phyloP scores from a whole-genome alignment of 257 asterid species.

The Echites panduratus region DNA sequence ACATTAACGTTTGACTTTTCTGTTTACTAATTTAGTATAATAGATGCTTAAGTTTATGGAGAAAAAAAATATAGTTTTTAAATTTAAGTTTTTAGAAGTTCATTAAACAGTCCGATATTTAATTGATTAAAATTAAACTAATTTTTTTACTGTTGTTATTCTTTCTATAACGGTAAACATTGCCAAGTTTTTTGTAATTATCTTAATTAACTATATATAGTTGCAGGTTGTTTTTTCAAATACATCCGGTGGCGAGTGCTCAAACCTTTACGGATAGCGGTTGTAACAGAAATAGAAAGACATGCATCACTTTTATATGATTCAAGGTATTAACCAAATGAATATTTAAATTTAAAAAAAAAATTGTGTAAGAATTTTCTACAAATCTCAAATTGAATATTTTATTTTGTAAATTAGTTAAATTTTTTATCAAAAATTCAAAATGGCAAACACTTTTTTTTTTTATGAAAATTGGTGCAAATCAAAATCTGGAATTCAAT shows the following conservation, averaged over 20 bases:
- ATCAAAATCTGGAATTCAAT: no score
- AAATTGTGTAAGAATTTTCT: neutral
- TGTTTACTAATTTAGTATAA: neutral
- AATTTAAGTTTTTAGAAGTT: neutral
- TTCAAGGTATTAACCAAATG: neutral
- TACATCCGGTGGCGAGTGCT: no score
- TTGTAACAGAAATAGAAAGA: neutral
- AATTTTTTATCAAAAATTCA: no score
- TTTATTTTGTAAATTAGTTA: no score
- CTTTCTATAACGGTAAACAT: neutral
- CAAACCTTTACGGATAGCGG: no score
- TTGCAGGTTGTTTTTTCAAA: no score
- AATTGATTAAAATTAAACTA: no score
- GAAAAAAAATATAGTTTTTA: no score
- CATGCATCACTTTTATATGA: neutral
- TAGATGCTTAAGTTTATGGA: neutral
- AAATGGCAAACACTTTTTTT: no score
- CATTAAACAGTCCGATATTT: conserved; percentile 15
- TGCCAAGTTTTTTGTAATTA: neutral
- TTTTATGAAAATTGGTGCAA: no score
- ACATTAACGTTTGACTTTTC: conserved; percentile 20
- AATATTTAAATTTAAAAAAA: neutral
- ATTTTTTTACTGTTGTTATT: no score
- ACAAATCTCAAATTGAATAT: no score
- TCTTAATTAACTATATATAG: neutral